Evolutionary conservation across 768 basidiomycete genomes (phyloP), one percentile per base, ranked within the genome.

Genomic region (Boletales sp.): DNA sequence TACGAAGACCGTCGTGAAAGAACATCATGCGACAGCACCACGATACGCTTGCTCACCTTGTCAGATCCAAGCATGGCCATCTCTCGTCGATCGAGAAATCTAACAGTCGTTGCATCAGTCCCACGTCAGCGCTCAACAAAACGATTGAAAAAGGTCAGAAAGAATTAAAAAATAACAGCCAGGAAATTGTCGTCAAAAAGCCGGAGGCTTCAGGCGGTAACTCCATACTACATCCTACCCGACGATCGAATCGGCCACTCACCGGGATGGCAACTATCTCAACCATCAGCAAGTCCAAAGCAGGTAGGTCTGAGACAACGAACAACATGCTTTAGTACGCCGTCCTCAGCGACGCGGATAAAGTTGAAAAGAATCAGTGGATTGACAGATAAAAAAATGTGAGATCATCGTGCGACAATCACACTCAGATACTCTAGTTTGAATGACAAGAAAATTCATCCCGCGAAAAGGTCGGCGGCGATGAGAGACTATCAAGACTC

Each of bases 361-460:
- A 15, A 46, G 24, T 27, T 27, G 8, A 47, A 42, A 27, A 48
- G 59, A 51, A 65, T 87, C 85, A 87, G 85, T 76, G 74, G 79
- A 81, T 76, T 75, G 74, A 77, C 73, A 79, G 78, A 75, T 72
- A 77, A 60, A 50, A 39, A 48, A 43, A 4, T 67, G 53, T 76
- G 53, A 84, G 83, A 88, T 79, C 87, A 89, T 84, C 60, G 84
- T 72, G 80, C 78, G 68, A 8, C 59, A 55, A 55, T 54, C 52
- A 75, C 82, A 69, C 87, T 90, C 87, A 90, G 77, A 89, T 83
- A 90, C 87, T 90, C 87, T 90, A 90, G 87, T 90, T 90, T 90
- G 87, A 86, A 81, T 57, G 63, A 78, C 73, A 70, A 74, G 64
- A 35, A 30, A 69, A 54, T 73, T 88, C 85, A 84, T 86, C 83